Evolutionary conservation across 495 filamentous ascomycete species (phyloP).

Genomic region (Amorphotheca resinae): DNA sequence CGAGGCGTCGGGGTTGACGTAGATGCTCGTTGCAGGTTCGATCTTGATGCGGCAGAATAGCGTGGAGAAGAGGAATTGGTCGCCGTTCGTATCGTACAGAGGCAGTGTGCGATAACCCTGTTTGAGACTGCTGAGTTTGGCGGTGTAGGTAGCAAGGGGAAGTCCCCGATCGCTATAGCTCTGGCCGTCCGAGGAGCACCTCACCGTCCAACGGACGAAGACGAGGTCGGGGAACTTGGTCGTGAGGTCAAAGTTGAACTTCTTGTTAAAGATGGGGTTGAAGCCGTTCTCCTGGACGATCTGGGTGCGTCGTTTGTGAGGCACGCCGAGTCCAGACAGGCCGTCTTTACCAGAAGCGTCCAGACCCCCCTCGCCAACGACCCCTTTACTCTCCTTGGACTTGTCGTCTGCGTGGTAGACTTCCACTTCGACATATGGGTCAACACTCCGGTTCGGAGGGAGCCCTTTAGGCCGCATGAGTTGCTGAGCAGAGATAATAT

Average conservation of each 20-base stretch:
- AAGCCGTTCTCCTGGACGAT: constrained; percentile 81
- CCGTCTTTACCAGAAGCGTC: constrained; percentile 59
- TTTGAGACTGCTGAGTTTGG: constrained; percentile 77
- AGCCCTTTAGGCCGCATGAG: constrained; percentile 69
- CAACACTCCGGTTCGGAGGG: constrained; percentile 57
- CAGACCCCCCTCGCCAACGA: constrained; percentile 54
- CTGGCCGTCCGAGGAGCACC: constrained; percentile 59
- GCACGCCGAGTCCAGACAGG: constrained; percentile 58
- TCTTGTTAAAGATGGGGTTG: constrained; percentile 67
- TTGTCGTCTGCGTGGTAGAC: constrained; percentile 91
- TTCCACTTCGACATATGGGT: constrained; percentile 90
- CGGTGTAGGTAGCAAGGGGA: constrained; percentile 79
- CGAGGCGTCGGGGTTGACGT: constrained; percentile 24
- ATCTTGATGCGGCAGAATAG: constrained; percentile 79
- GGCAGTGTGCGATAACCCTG: constrained; percentile 95
- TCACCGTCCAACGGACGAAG: constrained; percentile 88
- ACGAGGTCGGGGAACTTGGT: constrained; percentile 88
- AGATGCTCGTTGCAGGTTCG: constrained; percentile 38
- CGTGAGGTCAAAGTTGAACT: constrained; percentile 62
- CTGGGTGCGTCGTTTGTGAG: constrained; percentile 64
- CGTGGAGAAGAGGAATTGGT: constrained; percentile 88
- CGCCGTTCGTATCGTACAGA: constrained; percentile 77
- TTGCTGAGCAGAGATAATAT: constrained; percentile 88
- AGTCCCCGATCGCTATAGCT: constrained; percentile 47
- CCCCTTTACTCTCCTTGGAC: constrained; percentile 32